Conservation (phyloP, 75 land plant genomes). For the Pseudotsuga menziesii region DNA sequence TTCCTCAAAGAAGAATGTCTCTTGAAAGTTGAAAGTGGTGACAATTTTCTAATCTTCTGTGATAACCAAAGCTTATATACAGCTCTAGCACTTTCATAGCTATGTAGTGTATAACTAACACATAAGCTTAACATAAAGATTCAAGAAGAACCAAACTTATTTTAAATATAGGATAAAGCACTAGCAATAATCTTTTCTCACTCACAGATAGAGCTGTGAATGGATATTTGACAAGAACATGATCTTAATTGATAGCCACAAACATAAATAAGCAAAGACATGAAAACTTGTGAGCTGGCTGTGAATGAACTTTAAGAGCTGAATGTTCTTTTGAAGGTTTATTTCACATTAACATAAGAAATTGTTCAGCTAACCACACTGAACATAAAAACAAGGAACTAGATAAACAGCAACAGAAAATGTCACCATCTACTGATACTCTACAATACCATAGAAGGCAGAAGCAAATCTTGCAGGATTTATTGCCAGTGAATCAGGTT, state of each 20-base stretch:
- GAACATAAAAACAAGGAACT: not conserved
- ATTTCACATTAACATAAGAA: not conserved
- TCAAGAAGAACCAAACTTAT: no score
- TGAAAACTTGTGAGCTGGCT: not conserved
- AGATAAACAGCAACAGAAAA: not conserved
- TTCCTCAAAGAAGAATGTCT: no score
- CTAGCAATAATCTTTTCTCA: not conserved
- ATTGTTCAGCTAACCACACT: not conserved
- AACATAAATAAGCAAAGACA: not conserved
- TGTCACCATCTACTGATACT: not conserved
- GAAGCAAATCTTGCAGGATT: constrained; percentile 26
- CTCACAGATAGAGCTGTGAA: not conserved
- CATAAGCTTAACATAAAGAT: no score
- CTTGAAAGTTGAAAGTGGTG: no score
- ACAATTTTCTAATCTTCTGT: no score
- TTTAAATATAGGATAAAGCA: no score
- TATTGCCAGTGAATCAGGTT: constrained; percentile 36
- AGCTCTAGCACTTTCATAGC: no score
- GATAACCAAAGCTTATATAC: no score
- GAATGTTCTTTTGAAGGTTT: not conserved
- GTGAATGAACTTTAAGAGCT: no score
- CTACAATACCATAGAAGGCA: constrained; percentile 34
- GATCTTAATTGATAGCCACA: not conserved
- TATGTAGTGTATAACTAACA: no score
- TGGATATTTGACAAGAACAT: not conserved